phyloP scores from a whole-genome alignment of 768 basidiomycete genomes.

The Amanita subjunquillea region DNA sequence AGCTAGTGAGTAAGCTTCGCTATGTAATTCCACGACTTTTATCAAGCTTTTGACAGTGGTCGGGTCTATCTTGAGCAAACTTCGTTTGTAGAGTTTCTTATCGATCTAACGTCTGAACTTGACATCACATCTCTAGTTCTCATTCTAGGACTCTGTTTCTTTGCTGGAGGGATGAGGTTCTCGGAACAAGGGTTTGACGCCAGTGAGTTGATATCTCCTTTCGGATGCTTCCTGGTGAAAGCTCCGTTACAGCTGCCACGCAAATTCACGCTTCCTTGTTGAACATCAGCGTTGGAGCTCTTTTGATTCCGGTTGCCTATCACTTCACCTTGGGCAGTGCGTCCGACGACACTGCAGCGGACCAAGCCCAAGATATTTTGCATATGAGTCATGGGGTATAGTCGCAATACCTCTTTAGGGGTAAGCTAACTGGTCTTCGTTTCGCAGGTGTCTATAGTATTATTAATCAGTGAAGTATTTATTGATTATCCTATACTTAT shows the following conservation, averaged over 20 bases:
- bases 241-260: conserved; percentile 40
- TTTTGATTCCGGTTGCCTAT: conserved; percentile 73
- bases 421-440: background rate
- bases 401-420: background rate
- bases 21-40: background rate
- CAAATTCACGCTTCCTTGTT: conserved; percentile 68
- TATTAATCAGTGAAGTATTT: conserved; percentile 56
- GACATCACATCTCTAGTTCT: conserved; percentile 39
- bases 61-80: conserved; percentile 75
- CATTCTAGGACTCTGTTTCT: conserved; percentile 79
- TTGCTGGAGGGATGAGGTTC: conserved; percentile 69
- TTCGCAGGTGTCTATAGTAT: conserved; percentile 58
- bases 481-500: background rate
- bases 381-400: conserved; percentile 72
- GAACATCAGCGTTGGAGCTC: conserved; percentile 66
- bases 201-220: conserved; percentile 29
- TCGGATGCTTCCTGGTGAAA: background rate
- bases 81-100: conserved; percentile 27
- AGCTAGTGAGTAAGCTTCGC: conserved; percentile 39
- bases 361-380: conserved; percentile 42
- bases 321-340: conserved; percentile 41
- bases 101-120: background rate
- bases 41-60: conserved; percentile 38
- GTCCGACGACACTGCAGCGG: conserved; percentile 11
- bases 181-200: conserved; percentile 71